These are phyloP conservation scores for Kappamyces sp. DNA, from an alignment of 192 early-diverging fungal species.

Conservation along the genomic window DNA sequence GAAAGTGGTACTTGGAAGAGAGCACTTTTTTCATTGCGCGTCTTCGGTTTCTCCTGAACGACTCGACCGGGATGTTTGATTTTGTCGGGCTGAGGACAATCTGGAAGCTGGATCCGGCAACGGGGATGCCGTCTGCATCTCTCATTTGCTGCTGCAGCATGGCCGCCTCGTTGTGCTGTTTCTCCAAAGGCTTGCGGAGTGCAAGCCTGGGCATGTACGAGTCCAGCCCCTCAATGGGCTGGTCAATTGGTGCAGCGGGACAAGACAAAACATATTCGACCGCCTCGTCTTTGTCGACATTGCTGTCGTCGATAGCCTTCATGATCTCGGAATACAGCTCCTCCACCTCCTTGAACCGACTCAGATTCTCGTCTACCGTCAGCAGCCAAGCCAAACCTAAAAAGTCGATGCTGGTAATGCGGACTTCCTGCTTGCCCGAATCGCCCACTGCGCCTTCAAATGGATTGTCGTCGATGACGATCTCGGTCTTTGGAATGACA, in stretches of 20 bases:
- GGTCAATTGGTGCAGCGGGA: constrained; percentile 40
- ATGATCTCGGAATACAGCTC: constrained; percentile 57
- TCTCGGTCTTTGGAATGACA: constrained; percentile 40
- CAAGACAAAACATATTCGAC: constrained; percentile 24
- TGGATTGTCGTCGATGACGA: constrained; percentile 37
- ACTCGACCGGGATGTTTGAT: constrained; percentile 22
- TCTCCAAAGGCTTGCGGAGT: no score
- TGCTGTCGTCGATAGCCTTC: constrained; percentile 32
- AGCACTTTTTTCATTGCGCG: constrained; percentile 43
- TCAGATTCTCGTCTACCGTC: constrained; percentile 42
- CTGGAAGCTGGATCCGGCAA: no score
- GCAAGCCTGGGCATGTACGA: no score
- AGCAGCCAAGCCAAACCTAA: background rate
- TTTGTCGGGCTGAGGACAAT: no score
- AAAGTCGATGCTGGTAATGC: background rate
- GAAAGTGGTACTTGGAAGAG: constrained; percentile 40
- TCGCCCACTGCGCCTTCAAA: background rate
- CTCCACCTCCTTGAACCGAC: constrained; percentile 49
- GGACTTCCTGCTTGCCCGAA: constrained; percentile 1
- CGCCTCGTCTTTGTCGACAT: constrained; percentile 39
- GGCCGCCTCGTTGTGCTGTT: no score
- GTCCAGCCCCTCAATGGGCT: constrained; percentile 10
- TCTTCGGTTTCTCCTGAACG: constrained; percentile 34
- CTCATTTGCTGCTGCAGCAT: background rate
- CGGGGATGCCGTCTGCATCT: background rate